Evolutionary conservation across 768 basidiomycete genomes (phyloP).

Genomic region (Daedaleopsis nitida): DNA sequence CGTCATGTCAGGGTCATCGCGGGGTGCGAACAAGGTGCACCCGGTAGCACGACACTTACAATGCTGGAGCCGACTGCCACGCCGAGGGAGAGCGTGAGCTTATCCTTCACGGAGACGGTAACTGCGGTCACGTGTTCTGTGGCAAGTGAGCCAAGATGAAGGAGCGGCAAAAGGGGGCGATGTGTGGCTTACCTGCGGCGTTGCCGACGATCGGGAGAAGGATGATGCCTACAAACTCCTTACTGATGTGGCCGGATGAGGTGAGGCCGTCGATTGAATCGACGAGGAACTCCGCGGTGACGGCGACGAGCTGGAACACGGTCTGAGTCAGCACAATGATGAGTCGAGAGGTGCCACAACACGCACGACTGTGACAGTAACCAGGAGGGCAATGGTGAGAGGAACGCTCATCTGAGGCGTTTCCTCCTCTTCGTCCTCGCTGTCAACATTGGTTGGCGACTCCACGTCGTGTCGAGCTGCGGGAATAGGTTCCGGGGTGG

Average conservation of each 20-base stretch:
- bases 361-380: conserved; percentile 42
- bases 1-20: background rate
- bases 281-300: conserved; percentile 69
- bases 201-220: conserved; percentile 92
- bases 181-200: conserved; percentile 53
- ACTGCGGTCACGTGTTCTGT: conserved; percentile 90
- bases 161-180: background rate
- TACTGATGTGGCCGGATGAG: conserved; percentile 51
- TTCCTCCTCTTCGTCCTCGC: conserved; percentile 34
- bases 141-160: conserved; percentile 4
- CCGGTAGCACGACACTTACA: conserved; percentile 42
- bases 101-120: conserved; percentile 87
- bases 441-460: background rate
- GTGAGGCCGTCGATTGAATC: conserved; percentile 81
- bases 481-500: background rate
- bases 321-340: background rate
- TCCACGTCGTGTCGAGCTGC: conserved; percentile 10
- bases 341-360: background rate
- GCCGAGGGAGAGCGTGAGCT: conserved; percentile 82
- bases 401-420: conserved; percentile 37
- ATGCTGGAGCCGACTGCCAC: conserved; percentile 90
- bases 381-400: conserved; percentile 38
- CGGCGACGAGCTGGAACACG: conserved; percentile 42
- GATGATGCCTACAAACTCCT: conserved; percentile 86
- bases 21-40: background rate